phyloP scores from a whole-genome alignment of 2,329 filamentous ascomycete species.

The Beauveria caledonica region DNA sequence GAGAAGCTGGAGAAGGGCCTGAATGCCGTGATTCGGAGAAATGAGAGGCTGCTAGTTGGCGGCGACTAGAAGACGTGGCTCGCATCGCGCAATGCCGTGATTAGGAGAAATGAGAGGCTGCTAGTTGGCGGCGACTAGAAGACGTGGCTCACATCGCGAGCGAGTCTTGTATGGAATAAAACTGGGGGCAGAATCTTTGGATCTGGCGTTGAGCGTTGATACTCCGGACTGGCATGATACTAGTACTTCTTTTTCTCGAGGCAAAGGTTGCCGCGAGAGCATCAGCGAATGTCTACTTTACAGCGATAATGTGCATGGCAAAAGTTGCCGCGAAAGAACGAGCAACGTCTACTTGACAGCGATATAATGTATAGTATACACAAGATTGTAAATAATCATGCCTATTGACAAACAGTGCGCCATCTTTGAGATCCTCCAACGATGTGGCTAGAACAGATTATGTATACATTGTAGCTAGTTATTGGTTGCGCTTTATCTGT shows the following conservation, averaged over 20 bases:
- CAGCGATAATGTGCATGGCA: background rate
- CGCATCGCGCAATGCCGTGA: conserved; percentile 36
- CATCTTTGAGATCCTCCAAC: background rate
- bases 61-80: conserved; percentile 1
- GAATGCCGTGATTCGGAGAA: conserved; percentile 51
- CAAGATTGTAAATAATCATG: background rate
- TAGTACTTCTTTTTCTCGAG: background rate
- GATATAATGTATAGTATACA: no score
- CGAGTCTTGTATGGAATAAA: background rate
- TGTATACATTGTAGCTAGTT: background rate
- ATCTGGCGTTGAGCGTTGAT: background rate
- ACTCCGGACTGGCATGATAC: background rate
- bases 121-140: conserved; percentile 28
- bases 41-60: conserved; percentile 43
- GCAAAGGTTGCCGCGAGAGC: background rate
- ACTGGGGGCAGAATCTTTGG: background rate
- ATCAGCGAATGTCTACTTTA: background rate
- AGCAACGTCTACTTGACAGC: no score
- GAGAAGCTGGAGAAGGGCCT: conserved; percentile 55
- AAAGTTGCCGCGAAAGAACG: no score
- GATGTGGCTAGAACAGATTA: background rate
- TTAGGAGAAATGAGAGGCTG: conserved; percentile 52
- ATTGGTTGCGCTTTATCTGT: background rate
- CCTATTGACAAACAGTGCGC: background rate
- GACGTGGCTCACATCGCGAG: background rate